Base-by-base conservation (phyloP, 2,329 filamentous ascomycete genomes). In the Pyrenophora tritici-repentis region DNA sequence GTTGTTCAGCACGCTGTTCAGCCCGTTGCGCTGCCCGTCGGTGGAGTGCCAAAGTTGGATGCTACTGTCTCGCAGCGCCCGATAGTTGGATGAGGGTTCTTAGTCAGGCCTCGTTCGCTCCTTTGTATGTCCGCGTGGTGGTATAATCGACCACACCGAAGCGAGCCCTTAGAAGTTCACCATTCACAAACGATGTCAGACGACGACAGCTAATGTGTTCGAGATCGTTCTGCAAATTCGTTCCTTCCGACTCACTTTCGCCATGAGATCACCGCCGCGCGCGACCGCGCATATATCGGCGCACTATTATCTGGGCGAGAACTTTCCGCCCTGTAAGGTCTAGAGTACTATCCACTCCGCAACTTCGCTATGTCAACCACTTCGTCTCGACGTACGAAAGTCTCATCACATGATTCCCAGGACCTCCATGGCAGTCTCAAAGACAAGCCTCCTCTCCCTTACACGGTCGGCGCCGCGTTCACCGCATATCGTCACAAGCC, bases 41-140 rank as follows among this genome's bases (percentile, higher is more conserved):
- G 18, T 9, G 42, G 47, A 14, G 41, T 31, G 8, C 39, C 44
- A 7, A 53, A 55, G 26, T 34, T 39, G n/a, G 48, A 31, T 34
- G 17, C 39, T 22, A 32, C 40, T 8, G 32, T 43, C 32, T 47
- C 46, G 13, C 50, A 50, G 38, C 52, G 41, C 6, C 37, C 37
- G 13, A 43, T 52, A 2, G 47, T 38, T 7, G 32, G 39, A 40
- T 50, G 26, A 52, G 3, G 10, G n/a, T 9, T 31, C 5, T 44
- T 6, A 24, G 8, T 20, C 18, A 5, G 18, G 18, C 5, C 18
- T 20, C 18, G 18, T 20, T 5, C 18, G 18, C 18, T 20, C 18
- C 18, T 20, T 20, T 20, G 18, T 20, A 20, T 20, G 18, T 20
- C 18, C 18, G 18, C 18, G 18, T 20, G 3, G 18, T 20, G 18